These are phyloP conservation scores for Collybiopsis confluens DNA, from an alignment of 768 basidiomycete species.

Conservation along the genomic window DNA sequence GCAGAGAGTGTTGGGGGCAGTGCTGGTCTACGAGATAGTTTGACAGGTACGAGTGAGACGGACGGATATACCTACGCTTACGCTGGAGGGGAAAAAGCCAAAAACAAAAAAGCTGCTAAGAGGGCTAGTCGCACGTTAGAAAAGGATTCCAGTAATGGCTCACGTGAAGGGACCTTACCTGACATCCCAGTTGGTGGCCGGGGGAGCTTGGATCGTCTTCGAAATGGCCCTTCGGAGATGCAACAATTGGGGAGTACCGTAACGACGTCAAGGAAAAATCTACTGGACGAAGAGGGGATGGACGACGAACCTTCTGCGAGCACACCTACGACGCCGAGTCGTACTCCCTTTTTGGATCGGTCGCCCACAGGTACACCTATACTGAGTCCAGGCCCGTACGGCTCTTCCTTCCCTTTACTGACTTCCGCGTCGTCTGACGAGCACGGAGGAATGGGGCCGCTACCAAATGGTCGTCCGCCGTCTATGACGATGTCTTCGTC, in stretches of 20 bases:
- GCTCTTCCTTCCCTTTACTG: not conserved
- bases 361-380: not conserved
- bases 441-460: not conserved
- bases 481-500: not conserved
- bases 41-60: not conserved
- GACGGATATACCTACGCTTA: not conserved
- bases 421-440: not conserved
- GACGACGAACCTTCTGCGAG: not conserved
- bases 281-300: conserved; percentile 7
- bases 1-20: too few species aligned
- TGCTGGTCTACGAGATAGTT: not conserved
- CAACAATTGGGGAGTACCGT: not conserved
- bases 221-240: not conserved
- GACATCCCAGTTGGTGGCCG: conserved; percentile 1
- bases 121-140: not conserved
- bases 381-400: not conserved
- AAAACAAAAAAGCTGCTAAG: not conserved
- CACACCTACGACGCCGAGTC: not conserved
- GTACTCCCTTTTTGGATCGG: not conserved
- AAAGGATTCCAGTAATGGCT: not conserved
- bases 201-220: not conserved
- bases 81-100: conserved; percentile 2
- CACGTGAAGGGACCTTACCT: not conserved
- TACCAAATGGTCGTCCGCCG: not conserved
- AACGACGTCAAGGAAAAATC: not conserved